Percentiles rank a stretch among this genome's conserved stretches.
phyloP scores from a whole-genome alignment of 768 basidiomycete species.

The Royoungia palumana region DNA sequence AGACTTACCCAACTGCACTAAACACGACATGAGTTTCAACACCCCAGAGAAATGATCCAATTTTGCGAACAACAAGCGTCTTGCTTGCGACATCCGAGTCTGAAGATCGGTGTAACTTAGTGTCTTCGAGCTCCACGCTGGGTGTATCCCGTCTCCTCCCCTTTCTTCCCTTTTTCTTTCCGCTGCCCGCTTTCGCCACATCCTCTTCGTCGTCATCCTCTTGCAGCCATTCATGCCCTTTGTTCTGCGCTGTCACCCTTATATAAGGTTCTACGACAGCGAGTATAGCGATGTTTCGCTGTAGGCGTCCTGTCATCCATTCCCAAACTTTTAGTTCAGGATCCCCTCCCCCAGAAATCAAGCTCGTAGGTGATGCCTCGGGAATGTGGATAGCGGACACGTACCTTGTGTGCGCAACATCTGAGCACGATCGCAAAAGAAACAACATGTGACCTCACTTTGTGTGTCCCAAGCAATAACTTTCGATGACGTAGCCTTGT shows the following conservation, averaged over 20 bases:
- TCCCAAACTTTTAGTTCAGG: conserved; percentile 73
- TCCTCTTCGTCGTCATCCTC: conserved; percentile 27
- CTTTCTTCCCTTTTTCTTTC: conserved; percentile 16
- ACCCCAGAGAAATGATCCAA: conserved; percentile 44
- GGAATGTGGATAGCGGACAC: conserved; percentile 81
- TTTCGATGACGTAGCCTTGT: conserved; percentile 79
- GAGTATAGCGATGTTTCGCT: conserved; percentile 51
- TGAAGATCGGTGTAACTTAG: background rate
- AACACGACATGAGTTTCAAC: conserved; percentile 51
- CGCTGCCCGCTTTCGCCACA: conserved; percentile 13
- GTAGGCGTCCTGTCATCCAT: conserved; percentile 61
- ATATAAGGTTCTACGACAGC: conserved; percentile 49
- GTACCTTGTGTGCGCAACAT: conserved; percentile 47
- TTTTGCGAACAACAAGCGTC: conserved; percentile 52
- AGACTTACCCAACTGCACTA: conserved; percentile 66
- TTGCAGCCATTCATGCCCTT: conserved; percentile 26
- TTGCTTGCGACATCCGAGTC: conserved; percentile 10
- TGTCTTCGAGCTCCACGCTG: conserved; percentile 22
- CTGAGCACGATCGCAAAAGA: background rate
- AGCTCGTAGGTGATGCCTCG: conserved; percentile 35
- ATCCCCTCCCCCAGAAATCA: conserved; percentile 92
- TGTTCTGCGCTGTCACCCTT: conserved; percentile 30
- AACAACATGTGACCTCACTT: conserved; percentile 47
- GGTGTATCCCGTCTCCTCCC: conserved; percentile 22
- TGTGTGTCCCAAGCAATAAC: conserved; percentile 80